A percentile compares a stretch with the other conserved stretches of the same genome.
Evolutionary conservation across 805 yeast genomes (phyloP).

Genomic region (Starmera dryadoides): DNA sequence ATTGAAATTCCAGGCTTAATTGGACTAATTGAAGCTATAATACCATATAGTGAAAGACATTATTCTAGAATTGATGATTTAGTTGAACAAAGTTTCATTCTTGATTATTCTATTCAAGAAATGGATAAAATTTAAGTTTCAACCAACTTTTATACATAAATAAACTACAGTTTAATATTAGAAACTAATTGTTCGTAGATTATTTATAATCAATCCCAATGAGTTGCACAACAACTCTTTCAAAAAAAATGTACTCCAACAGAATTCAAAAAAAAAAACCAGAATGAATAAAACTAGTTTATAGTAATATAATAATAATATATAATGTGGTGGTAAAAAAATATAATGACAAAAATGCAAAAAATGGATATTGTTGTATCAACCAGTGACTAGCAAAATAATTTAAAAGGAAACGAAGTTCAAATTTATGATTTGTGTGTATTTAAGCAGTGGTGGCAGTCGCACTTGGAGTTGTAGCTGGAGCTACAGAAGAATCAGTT

Average conservation of each 20-base stretch:
- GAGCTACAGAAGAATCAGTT: too few species aligned
- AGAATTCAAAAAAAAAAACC: too few species aligned
- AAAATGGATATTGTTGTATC: neutral
- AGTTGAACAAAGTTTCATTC: slow-evolving; percentile 75
- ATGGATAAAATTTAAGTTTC: slow-evolving; percentile 41
- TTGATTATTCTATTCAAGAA: slow-evolving; percentile 79
- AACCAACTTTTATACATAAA: neutral
- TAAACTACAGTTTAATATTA: too few species aligned
- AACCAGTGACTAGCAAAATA: neutral
- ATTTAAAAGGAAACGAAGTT: too few species aligned
- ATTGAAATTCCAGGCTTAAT: slow-evolving; percentile 62
- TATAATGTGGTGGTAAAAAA: too few species aligned
- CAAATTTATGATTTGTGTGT: neutral
- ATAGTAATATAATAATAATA: too few species aligned
- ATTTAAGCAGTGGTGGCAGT: neutral
- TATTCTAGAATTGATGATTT: slow-evolving; percentile 67
- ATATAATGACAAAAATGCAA: too few species aligned
- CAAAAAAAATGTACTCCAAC: too few species aligned
- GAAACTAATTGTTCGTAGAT: too few species aligned
- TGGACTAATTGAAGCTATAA: slow-evolving; percentile 60
- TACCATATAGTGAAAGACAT: slow-evolving; percentile 89
- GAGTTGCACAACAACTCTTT: neutral
- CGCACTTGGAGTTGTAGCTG: neutral
- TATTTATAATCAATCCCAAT: neutral
- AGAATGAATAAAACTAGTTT: too few species aligned